phyloP scores from a whole-genome alignment of 2,329 filamentous ascomycete species.

The Xylariaceae sp. region DNA sequence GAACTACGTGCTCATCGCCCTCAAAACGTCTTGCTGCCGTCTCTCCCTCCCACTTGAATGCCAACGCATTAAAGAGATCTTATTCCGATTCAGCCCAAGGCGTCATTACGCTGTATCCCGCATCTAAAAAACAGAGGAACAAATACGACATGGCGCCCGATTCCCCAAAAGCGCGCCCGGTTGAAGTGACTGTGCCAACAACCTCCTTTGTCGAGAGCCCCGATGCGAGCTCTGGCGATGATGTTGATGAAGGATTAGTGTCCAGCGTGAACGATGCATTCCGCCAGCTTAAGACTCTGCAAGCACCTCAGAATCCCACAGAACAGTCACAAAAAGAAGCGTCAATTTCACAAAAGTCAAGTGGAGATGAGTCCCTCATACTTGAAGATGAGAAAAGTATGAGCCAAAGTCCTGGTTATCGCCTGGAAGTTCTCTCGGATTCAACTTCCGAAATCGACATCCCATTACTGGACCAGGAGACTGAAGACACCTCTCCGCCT shows the following conservation, averaged over 20 bases:
- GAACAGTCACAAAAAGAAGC: neutral
- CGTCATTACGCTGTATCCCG: conserved; percentile 14
- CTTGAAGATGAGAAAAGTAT: neutral
- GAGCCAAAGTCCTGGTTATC: neutral
- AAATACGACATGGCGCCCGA: conserved; percentile 9
- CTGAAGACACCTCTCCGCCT: neutral
- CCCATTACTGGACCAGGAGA: neutral
- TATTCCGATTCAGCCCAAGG: conserved; percentile 5
- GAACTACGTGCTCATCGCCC: conserved; percentile 11
- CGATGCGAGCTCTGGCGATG: conserved; percentile 14
- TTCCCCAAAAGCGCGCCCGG: neutral
- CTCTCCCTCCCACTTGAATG: neutral
- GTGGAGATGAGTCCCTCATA: neutral
- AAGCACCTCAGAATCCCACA: neutral
- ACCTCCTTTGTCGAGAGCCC: conserved; percentile 4
- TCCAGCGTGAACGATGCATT: conserved; percentile 22
- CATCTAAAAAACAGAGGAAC: conserved; percentile 21
- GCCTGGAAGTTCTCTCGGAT: neutral
- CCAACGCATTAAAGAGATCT: conserved; percentile 10
- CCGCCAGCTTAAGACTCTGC: conserved; percentile 6
- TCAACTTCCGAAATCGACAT: neutral
- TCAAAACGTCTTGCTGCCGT: conserved; percentile 11
- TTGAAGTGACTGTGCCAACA: neutral
- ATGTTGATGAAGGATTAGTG: conserved; percentile 20
- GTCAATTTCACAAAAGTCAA: neutral